phyloP scores from a whole-genome alignment of 495 filamentous ascomycete species.

The Melanomma pulvis-pyrius region DNA sequence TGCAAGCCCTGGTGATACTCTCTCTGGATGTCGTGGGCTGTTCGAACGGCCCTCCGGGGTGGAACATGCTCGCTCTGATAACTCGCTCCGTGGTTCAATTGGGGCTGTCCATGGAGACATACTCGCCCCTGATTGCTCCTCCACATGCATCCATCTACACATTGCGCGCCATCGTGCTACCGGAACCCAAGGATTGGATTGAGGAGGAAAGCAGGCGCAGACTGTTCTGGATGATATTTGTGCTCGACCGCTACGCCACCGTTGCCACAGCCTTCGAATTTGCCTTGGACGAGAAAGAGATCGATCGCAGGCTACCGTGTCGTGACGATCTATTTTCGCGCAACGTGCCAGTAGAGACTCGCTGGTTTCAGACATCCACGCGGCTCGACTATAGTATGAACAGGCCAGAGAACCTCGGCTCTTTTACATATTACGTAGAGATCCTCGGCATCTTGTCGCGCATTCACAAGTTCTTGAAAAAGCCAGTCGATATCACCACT shows the following conservation, averaged over 20 bases:
- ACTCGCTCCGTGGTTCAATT: constrained; percentile 83
- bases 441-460: constrained; percentile 82
- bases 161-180: constrained; percentile 75
- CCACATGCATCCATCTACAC: constrained; percentile 83
- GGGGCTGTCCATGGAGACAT: constrained; percentile 77
- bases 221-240: constrained; percentile 91
- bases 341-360: constrained; percentile 79
- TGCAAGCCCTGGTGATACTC: constrained; percentile 83
- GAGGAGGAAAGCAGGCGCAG: constrained; percentile 83
- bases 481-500: constrained; percentile 83
- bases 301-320: constrained; percentile 83
- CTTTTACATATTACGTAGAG: constrained; percentile 84
- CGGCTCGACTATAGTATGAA: constrained; percentile 64
- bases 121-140: constrained; percentile 72
- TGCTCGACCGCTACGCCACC: constrained; percentile 85
- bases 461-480: constrained; percentile 82
- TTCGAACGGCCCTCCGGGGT: constrained; percentile 81
- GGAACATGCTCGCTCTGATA: constrained; percentile 86
- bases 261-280: constrained; percentile 89
- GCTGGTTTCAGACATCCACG: constrained; percentile 68
- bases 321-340: constrained; percentile 82
- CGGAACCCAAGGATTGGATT: constrained; percentile 80
- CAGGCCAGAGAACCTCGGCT: constrained; percentile 78
- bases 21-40: constrained; percentile 77
- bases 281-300: constrained; percentile 82